phyloP scores from a whole-genome alignment of 1,139 yeast genomes.

The Wickerhamomyces sp. region DNA sequence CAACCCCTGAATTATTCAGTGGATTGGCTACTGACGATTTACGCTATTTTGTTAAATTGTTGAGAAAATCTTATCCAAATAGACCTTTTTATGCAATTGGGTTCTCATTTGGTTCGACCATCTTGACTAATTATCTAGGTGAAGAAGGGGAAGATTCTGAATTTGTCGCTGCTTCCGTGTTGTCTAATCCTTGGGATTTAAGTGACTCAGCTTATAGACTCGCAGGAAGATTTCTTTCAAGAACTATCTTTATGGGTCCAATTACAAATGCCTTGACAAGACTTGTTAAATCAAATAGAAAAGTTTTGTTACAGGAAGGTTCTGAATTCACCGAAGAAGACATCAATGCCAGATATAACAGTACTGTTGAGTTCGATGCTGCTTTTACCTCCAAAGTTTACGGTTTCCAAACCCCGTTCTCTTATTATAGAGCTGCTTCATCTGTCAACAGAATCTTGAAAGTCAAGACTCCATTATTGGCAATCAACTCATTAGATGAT shows the following conservation, averaged over 20 bases:
- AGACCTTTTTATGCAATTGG: conserved; percentile 77
- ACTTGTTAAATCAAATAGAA: conserved; percentile 56
- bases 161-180: conserved; percentile 59
- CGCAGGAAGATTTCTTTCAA: conserved; percentile 52
- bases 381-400: conserved; percentile 65
- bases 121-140: conserved; percentile 75
- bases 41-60: conserved; percentile 47
- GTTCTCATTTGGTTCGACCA: conserved; percentile 83
- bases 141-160: conserved; percentile 52
- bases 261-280: conserved; percentile 63
- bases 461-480: conserved; percentile 62
- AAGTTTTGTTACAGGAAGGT: conserved; percentile 37
- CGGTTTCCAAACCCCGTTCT: conserved; percentile 66
- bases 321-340: conserved; percentile 31
- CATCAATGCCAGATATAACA: conserved; percentile 32
- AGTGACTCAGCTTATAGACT: conserved; percentile 49
- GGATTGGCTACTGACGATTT: conserved; percentile 75
- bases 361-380: conserved; percentile 60
- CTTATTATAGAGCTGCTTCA: conserved; percentile 69
- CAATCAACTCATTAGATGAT: conserved; percentile 73
- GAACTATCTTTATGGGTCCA: conserved; percentile 54
- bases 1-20: conserved; percentile 70
- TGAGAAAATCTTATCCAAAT: conserved; percentile 55
- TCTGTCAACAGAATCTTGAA: conserved; percentile 51
- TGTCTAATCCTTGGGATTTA: conserved; percentile 87